Conservation (phyloP, 2,329 filamentous ascomycete genomes). For the Rhinocladiella similis region DNA sequence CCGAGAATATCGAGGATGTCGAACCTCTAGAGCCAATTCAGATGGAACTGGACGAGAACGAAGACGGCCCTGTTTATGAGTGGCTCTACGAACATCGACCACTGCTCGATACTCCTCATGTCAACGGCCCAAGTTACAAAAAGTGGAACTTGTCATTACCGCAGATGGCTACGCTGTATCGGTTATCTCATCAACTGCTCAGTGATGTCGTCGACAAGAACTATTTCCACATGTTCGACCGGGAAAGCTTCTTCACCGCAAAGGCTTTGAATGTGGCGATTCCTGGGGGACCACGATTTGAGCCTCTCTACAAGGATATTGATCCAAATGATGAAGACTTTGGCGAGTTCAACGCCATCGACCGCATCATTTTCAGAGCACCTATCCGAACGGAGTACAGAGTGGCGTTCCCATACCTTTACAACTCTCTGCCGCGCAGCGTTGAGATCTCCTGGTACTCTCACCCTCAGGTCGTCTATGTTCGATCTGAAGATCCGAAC, state of each 20-base stretch:
- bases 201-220: slow-evolving; percentile 94
- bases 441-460: slow-evolving; percentile 94
- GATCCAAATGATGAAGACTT: slow-evolving; percentile 99
- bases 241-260: slow-evolving; percentile 91
- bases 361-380: slow-evolving; percentile 96
- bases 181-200: slow-evolving; percentile 83
- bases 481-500: slow-evolving; percentile 80
- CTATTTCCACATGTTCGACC: slow-evolving; percentile 96
- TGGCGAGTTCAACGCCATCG: slow-evolving; percentile 98
- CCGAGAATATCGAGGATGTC: slow-evolving; percentile 97
- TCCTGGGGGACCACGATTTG: slow-evolving; percentile 94
- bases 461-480: slow-evolving; percentile 88
- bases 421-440: slow-evolving; percentile 93
- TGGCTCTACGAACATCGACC: slow-evolving; percentile 98
- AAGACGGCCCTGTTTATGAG: slow-evolving; percentile 87
- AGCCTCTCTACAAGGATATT: slow-evolving; percentile 97
- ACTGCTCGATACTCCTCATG: slow-evolving; percentile 84
- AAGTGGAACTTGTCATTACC: slow-evolving; percentile 88
- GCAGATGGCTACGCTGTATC: slow-evolving; percentile 95
- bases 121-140: slow-evolving; percentile 96
- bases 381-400: slow-evolving; percentile 94
- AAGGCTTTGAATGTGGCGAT: slow-evolving; percentile 97
- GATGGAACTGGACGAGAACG: slow-evolving; percentile 93
- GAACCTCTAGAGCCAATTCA: slow-evolving; percentile 97
- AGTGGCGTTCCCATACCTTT: slow-evolving; percentile 90